These are phyloP conservation scores for Aspergillus wentii DNA, from an alignment of 495 filamentous ascomycete species.

Conservation along the genomic window DNA sequence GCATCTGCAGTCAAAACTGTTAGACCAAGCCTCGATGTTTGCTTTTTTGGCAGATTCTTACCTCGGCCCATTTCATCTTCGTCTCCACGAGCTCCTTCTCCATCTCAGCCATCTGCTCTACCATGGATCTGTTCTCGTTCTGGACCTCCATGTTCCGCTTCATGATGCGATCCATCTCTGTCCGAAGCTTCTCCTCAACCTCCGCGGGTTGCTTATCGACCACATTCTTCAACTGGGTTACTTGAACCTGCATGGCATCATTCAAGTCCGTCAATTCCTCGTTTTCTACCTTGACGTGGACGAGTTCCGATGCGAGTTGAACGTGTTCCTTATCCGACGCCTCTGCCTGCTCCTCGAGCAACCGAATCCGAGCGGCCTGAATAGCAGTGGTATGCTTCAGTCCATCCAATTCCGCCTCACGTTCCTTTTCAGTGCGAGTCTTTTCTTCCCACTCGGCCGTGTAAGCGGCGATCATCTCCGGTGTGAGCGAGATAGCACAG, in stretches of 20 bases:
- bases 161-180: slow-evolving; percentile 90
- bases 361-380: slow-evolving; percentile 66
- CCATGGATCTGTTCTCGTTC: slow-evolving; percentile 82
- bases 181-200: slow-evolving; percentile 74
- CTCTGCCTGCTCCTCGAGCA: slow-evolving; percentile 82
- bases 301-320: slow-evolving; percentile 81
- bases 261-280: slow-evolving; percentile 83
- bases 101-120: slow-evolving; percentile 90
- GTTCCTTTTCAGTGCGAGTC: slow-evolving; percentile 67
- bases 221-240: slow-evolving; percentile 73
- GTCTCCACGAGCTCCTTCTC: slow-evolving; percentile 89
- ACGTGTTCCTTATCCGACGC: slow-evolving; percentile 92
- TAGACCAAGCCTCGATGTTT: no score
- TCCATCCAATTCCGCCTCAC: slow-evolving; percentile 75
- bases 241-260: slow-evolving; percentile 77
- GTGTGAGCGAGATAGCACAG: slow-evolving; percentile 80
- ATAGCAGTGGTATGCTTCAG: slow-evolving; percentile 59
- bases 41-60: no score
- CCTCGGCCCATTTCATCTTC: slow-evolving; percentile 94
- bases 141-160: slow-evolving; percentile 90
- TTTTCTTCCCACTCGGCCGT: slow-evolving; percentile 89
- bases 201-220: slow-evolving; percentile 87
- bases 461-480: slow-evolving; percentile 74
- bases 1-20: slow-evolving; percentile 19
- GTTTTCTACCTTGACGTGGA: slow-evolving; percentile 89